These are phyloP conservation scores for Nakazawaea pomicola DNA, from an alignment of 805 yeast species.

Conservation along the genomic window DNA sequence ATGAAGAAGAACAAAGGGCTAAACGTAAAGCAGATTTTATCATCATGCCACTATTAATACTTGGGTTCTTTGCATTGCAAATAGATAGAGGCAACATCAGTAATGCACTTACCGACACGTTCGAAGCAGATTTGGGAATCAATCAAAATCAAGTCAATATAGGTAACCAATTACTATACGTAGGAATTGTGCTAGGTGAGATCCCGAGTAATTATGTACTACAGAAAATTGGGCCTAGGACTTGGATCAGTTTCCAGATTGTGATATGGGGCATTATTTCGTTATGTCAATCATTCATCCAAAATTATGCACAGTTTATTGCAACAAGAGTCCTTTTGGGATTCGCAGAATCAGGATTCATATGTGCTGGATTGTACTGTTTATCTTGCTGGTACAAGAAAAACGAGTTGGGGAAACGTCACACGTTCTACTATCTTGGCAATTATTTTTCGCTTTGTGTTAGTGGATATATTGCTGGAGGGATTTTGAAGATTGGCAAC, in stretches of 20 bases:
- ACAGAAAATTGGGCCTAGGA: conserved; percentile 59
- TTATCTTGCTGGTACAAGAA: conserved; percentile 61
- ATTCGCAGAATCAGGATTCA: conserved; percentile 63
- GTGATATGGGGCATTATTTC: conserved; percentile 53
- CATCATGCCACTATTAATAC: conserved; percentile 13
- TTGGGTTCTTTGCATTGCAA: conserved; percentile 38
- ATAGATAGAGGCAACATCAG: conserved; percentile 53
- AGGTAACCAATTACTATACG: conserved; percentile 50
- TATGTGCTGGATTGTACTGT: conserved; percentile 61
- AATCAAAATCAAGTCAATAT: conserved; percentile 55
- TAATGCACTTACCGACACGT: conserved; percentile 53
- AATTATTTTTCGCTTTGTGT: conserved; percentile 38
- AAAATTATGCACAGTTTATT: conserved; percentile 35
- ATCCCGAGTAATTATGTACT: conserved; percentile 63
- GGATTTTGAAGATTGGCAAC: conserved; percentile 47
- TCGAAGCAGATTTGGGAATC: conserved; percentile 45
- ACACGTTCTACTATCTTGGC: conserved; percentile 45
- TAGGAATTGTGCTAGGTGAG: conserved; percentile 52
- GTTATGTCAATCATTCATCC: conserved; percentile 42
- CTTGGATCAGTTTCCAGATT: conserved; percentile 58
- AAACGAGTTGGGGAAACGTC: conserved; percentile 45
- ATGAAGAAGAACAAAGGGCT: conserved; percentile 16
- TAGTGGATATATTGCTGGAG: conserved; percentile 33
- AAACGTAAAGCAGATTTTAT: conserved; percentile 17
- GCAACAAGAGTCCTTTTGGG: conserved; percentile 50